Conservation (phyloP, 352 stramenopile genomes). For the Globisporangium paroecandrum region DNA sequence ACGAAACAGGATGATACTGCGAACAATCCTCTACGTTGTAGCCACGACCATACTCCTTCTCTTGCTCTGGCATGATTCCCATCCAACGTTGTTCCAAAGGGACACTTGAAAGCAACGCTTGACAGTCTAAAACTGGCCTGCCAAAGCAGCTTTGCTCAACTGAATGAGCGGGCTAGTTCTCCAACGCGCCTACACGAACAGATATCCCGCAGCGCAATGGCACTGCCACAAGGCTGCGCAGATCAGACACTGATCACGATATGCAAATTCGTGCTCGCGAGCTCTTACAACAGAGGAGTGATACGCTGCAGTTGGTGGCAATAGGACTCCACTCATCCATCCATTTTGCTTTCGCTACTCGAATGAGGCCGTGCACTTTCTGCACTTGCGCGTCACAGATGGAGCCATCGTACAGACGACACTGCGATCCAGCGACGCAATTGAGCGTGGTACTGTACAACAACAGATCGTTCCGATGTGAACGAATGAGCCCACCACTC, state of each 20-base stretch:
- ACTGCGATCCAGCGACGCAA: not conserved
- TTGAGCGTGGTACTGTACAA: not conserved
- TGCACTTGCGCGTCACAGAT: not conserved
- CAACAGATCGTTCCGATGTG: not conserved
- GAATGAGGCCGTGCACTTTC: not conserved
- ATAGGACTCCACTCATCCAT: not conserved
- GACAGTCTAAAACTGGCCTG: too few species aligned
- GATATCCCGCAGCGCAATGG: too few species aligned
- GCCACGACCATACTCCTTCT: not conserved
- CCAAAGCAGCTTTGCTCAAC: too few species aligned
- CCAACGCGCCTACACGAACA: too few species aligned
- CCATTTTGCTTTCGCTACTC: not conserved
- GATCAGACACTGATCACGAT: not conserved
- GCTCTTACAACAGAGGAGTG: not conserved
- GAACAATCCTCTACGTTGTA: not conserved
- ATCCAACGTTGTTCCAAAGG: not conserved
- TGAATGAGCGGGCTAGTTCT: too few species aligned
- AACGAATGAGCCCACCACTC: not conserved
- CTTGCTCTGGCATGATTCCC: not conserved
- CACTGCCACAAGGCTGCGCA: too few species aligned
- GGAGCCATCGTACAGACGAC: not conserved
- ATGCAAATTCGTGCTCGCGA: not conserved
- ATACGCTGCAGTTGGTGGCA: not conserved
- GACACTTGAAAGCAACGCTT: too few species aligned
- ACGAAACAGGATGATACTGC: not conserved